Evolutionary conservation across 371 early-diverging fungal genomes (phyloP).

Genomic region (Mucor mucedo): DNA sequence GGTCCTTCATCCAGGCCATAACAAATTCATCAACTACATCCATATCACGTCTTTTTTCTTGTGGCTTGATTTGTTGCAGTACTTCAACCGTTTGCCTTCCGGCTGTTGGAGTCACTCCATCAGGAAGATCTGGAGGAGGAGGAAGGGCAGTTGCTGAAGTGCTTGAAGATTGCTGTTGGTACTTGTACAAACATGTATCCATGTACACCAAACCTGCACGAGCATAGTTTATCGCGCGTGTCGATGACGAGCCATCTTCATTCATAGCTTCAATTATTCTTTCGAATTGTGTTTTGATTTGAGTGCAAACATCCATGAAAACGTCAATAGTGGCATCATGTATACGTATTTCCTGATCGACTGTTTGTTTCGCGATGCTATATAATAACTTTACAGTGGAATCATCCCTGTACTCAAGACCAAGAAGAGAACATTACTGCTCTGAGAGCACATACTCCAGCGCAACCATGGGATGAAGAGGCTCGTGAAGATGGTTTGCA

Average conservation of each 20-base stretch:
- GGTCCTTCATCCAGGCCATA: slow-evolving; percentile 10
- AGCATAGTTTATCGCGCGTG: slow-evolving; percentile 11
- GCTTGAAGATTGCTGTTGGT: slow-evolving; percentile 15
- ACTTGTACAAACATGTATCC: slow-evolving; percentile 15
- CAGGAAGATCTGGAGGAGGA: slow-evolving; percentile 15
- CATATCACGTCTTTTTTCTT: slow-evolving; percentile 13
- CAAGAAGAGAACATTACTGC: slow-evolving; percentile 20
- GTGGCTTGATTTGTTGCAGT: slow-evolving; percentile 10
- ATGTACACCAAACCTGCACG: slow-evolving; percentile 16
- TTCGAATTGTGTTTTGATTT: slow-evolving; percentile 8
- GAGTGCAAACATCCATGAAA: slow-evolving; percentile 10
- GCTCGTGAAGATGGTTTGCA: slow-evolving; percentile 7
- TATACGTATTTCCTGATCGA: background rate
- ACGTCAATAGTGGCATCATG: slow-evolving; percentile 9
- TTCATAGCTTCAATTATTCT: slow-evolving; percentile 12
- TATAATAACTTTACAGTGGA: background rate
- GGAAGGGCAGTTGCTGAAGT: slow-evolving; percentile 13
- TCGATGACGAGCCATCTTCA: slow-evolving; percentile 10
- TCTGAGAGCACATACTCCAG: slow-evolving; percentile 21
- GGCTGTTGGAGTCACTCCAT: slow-evolving; percentile 12
- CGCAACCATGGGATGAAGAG: slow-evolving; percentile 14
- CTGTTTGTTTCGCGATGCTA: background rate
- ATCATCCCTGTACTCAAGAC: slow-evolving; percentile 21
- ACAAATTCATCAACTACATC: slow-evolving; percentile 12
- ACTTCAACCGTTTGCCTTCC: slow-evolving; percentile 11